Percentiles rank a stretch among this genome's conserved stretches.
Conservation (phyloP, 164 flowering plant genomes). For the Stephania cephalantha region DNA sequence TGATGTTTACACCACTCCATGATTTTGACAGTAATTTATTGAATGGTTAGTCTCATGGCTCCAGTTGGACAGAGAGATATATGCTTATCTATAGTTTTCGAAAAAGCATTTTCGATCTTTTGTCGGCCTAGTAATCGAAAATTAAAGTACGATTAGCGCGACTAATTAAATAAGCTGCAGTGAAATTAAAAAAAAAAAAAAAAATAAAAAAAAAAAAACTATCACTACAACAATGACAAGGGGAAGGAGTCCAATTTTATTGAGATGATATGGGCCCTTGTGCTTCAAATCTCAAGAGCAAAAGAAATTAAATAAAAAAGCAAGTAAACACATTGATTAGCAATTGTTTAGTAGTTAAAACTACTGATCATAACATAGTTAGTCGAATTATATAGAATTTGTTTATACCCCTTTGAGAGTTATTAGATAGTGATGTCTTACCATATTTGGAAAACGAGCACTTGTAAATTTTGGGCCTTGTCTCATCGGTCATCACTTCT, state of each 20-base stretch:
- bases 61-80: background rate
- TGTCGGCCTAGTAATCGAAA: background rate
- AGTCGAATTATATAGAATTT: background rate
- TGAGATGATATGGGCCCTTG: background rate
- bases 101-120: background rate
- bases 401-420: background rate
- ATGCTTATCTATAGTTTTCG: background rate
- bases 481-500: background rate
- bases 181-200: too few species aligned
- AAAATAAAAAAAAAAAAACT: too few species aligned
- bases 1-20: background rate
- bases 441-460: background rate
- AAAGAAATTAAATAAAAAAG: background rate
- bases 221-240: too few species aligned
- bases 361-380: background rate
- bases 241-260: background rate
- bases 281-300: background rate
- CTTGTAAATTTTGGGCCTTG: background rate
- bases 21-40: background rate
- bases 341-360: background rate
- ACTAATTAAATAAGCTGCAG: background rate
- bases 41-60: background rate
- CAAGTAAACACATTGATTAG: background rate
- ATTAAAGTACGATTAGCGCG: background rate
- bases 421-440: background rate